These are phyloP conservation scores for Ceriops tagal DNA, from an alignment of 345 rosid species.

Conservation along the genomic window DNA sequence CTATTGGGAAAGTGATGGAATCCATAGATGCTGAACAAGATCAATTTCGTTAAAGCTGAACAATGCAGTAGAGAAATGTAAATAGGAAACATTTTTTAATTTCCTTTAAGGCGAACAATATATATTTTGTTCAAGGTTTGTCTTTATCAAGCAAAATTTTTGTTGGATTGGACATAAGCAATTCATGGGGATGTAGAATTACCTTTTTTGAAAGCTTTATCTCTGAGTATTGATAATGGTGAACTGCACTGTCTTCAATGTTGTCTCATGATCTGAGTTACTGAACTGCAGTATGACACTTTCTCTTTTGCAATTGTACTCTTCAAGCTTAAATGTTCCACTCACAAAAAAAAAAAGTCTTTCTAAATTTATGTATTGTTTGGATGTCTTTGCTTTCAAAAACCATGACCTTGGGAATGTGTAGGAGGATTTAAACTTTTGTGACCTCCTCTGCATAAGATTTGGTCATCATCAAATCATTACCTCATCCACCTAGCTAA, in stretches of 20 bases:
- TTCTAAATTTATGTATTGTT: neutral
- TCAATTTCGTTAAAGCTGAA: neutral
- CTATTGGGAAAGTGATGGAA: conserved; percentile 14
- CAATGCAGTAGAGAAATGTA: neutral
- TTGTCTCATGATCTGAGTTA: neutral
- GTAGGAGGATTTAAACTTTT: neutral
- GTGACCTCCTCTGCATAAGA: neutral
- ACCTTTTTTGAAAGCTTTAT: neutral
- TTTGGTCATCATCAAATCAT: neutral
- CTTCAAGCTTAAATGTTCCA: neutral
- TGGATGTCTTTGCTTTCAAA: too few relatives aligned
- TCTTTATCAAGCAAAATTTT: neutral
- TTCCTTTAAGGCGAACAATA: conserved; percentile 1
- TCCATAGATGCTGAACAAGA: conserved; percentile 6
- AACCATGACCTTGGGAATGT: neutral
- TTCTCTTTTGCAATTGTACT: conserved; percentile 1
- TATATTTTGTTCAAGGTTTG: neutral
- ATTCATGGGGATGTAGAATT: neutral
- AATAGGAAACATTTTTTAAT: neutral
- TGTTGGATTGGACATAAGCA: neutral
- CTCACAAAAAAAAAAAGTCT: neutral
- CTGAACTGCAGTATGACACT: conserved; percentile 3
- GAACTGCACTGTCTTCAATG: neutral
- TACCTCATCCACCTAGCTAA: neutral
- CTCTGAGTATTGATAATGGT: neutral